Base-by-base conservation (phyloP, 345 rosid species). In the Eucalyptus brandiana region DNA sequence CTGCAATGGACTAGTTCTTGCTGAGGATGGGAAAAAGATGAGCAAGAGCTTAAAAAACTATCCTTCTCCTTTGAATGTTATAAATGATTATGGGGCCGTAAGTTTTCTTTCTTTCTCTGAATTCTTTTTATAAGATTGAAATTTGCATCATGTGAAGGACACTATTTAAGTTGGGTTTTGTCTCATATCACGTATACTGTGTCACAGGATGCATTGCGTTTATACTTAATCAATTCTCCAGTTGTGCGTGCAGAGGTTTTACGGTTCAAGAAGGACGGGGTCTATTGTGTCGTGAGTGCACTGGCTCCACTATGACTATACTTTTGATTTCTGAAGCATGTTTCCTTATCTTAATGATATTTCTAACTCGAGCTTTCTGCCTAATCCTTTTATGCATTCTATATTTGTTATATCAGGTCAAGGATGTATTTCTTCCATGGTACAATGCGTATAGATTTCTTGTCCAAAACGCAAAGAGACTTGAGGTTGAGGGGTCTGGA, bases 341-440 rank as follows among this genome's bases (percentile, higher is more conserved):
- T 76, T 76, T 72, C 80, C 44, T 72, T 72, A 72, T 72, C 81
- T 72, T 34, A 72, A 32, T 50, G 62, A 32, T 28, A 49, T 48
- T 56, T 56, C 65, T 16, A 86, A 34, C 58, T 49, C 13, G 42
- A 16, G 87, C 42, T 54, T 47, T 34, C 34, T 16, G 28, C 49
- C 60, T 32, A 50, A 48, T 86, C 45, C 37, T 37, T 28, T 51
- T 28, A 80, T 72, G 45, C 89, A 88, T 91, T 85, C 40, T 62
- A 67, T 80, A 81, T 87, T 49, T 69, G 53, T 87, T 87, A 62
- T 88, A 45, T 91, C 93, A 98, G 99, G 99, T 98, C 90, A 98
- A 96, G 93, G 99, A 97, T 93, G 99, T 98, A 81, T 97, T 98
- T 93, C 99, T 98, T 91, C 99, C 99, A 49, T 98, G 99, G 99